Evolutionary conservation across 2,329 filamentous ascomycete genomes (phyloP).

Genomic region (Ilyonectria mors-panacis): DNA sequence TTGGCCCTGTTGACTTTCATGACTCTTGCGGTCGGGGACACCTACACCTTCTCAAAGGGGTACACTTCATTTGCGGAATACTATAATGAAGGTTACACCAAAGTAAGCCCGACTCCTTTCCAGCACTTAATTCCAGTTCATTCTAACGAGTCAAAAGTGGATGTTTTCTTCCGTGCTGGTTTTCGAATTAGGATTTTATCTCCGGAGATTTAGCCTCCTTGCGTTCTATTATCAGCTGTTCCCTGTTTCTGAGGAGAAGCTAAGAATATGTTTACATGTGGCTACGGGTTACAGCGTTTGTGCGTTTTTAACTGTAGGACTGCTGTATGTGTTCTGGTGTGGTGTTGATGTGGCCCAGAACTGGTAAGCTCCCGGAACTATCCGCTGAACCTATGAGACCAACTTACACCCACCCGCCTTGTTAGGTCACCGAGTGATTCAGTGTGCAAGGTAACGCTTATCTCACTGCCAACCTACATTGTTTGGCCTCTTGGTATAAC

Average conservation of each 20-base stretch:
- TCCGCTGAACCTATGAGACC: background rate
- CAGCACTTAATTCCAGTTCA: background rate
- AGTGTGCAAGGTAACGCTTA: background rate
- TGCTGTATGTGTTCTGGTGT: slow-evolving; percentile 1
- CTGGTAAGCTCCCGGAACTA: background rate
- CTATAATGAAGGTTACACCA: background rate
- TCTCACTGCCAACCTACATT: background rate
- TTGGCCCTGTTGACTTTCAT: background rate
- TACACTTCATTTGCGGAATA: background rate
- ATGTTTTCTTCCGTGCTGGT: background rate
- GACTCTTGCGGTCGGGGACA: background rate
- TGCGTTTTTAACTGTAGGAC: background rate
- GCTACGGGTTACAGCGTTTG: background rate
- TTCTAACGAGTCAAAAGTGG: background rate
- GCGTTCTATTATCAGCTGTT: slow-evolving; percentile 11
- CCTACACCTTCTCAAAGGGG: background rate
- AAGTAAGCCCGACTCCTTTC: background rate
- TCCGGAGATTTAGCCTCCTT: slow-evolving; percentile 15
- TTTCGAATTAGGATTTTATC: slow-evolving; percentile 3
- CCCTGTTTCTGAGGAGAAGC: slow-evolving; percentile 2
- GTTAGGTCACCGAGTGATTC: background rate
- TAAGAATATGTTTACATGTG: background rate
- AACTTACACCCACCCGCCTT: no score
- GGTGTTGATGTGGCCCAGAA: background rate
- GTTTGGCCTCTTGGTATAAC: background rate